Conservation (phyloP, 306 rosid genomes). For the Myrica gale region DNA sequence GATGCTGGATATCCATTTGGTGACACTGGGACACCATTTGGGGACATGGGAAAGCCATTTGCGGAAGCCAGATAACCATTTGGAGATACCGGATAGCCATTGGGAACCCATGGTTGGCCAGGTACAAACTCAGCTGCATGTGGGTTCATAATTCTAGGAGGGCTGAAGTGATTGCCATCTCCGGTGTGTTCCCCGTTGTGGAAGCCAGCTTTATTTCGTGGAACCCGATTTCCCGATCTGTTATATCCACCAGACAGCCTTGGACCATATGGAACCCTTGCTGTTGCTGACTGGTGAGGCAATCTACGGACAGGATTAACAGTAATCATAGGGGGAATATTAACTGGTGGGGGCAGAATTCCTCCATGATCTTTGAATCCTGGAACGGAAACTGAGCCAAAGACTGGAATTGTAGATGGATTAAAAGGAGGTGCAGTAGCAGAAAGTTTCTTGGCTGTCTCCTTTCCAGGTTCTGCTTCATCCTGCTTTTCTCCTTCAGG, state of each 20-base stretch:
- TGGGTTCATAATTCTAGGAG: constrained; percentile 87
- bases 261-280: constrained; percentile 97
- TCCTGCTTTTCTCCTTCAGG: constrained; percentile 68
- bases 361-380: constrained; percentile 84
- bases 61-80: constrained; percentile 59
- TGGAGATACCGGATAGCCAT: constrained; percentile 73
- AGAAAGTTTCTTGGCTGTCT: constrained; percentile 86
- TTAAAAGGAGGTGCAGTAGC: constrained; percentile 96
- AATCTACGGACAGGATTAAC: constrained; percentile 78
- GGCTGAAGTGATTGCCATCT: constrained; percentile 70
- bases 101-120: constrained; percentile 72
- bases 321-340: constrained; percentile 78
- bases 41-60: constrained; percentile 54
- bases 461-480: constrained; percentile 71
- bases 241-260: constrained; percentile 85
- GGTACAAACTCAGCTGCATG: constrained; percentile 97
- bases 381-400: constrained; percentile 75
- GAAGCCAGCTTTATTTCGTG: constrained; percentile 58
- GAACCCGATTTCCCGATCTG: constrained; percentile 74
- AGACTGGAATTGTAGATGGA: constrained; percentile 76
- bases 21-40: constrained; percentile 51
- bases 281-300: constrained; percentile 96
- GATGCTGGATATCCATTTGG: constrained; percentile 57
- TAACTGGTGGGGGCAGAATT: constrained; percentile 90
- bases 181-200: constrained; percentile 52